Conservation (phyloP, 2,329 filamentous ascomycete genomes). For the Coniochaeta sp. region DNA sequence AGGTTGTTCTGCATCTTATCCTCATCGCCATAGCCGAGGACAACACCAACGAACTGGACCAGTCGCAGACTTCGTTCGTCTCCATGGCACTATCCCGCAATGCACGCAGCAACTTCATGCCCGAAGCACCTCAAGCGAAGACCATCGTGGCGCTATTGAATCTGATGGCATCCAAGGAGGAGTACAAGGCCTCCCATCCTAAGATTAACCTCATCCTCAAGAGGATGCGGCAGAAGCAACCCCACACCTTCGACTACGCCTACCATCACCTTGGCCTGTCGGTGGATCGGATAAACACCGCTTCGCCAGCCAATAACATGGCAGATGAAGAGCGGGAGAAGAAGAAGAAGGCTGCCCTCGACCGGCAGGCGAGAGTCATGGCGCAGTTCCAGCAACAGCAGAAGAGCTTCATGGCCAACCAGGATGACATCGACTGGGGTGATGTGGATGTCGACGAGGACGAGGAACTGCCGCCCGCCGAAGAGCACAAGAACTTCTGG, state of each 20-base stretch:
- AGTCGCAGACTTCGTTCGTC: conserved; percentile 60
- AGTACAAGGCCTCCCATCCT: conserved; percentile 74
- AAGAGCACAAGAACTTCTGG: conserved; percentile 69
- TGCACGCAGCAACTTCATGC: conserved; percentile 55
- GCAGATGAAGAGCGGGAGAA: conserved; percentile 68
- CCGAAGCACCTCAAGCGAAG: conserved; percentile 46
- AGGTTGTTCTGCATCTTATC: conserved; percentile 82
- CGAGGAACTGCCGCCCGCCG: conserved; percentile 47
- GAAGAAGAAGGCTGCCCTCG: conserved; percentile 86
- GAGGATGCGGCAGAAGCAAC: conserved; percentile 77
- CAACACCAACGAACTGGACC: conserved; percentile 47
- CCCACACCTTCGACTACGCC: conserved; percentile 62
- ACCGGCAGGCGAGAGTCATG: conserved; percentile 90
- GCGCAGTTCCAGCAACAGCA: conserved; percentile 97
- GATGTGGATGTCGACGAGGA: conserved; percentile 74
- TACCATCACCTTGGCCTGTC: conserved; percentile 59
- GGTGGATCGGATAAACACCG: conserved; percentile 72
- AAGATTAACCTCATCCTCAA: conserved; percentile 81
- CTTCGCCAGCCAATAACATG: conserved; percentile 65
- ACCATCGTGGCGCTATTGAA: conserved; percentile 60
- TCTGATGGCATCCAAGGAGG: conserved; percentile 57
- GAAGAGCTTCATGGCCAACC: conserved; percentile 85
- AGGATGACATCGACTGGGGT: conserved; percentile 83
- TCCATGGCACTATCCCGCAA: conserved; percentile 59
- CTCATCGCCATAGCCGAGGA: conserved; percentile 86